These are phyloP conservation scores for Escovopsis weberi DNA, from an alignment of 2,329 filamentous ascomycete genomes.

Conservation along the genomic window DNA sequence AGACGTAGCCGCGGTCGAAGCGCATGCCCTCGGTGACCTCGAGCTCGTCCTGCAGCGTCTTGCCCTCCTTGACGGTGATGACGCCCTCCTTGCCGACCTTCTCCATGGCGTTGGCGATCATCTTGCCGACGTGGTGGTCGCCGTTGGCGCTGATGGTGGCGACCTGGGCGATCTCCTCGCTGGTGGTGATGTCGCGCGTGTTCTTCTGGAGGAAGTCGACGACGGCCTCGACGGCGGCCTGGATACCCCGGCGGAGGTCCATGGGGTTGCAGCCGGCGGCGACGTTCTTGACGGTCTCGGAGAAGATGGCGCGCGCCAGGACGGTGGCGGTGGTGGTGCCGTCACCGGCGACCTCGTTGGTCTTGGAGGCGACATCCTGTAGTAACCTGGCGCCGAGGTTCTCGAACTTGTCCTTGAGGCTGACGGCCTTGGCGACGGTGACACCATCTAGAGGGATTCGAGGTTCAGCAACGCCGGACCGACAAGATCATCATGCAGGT, in stretches of 20 bases:
- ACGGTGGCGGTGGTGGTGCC: constrained; percentile 97
- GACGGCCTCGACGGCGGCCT: constrained; percentile 88
- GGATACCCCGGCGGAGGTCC: constrained; percentile 93
- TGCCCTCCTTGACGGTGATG: constrained; percentile 99
- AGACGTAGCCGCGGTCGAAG: constrained; percentile 97
- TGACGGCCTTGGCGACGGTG: constrained; percentile 77
- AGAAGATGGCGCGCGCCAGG: constrained; percentile 95
- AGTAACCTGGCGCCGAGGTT: constrained; percentile 94
- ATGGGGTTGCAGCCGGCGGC: constrained; percentile 99
- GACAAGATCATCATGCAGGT: not conserved
- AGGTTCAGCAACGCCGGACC: not conserved
- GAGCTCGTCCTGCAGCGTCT: constrained; percentile 94
- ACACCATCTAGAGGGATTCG: constrained; percentile 53
- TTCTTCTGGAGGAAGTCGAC: constrained; percentile 89
- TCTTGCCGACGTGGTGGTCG: constrained; percentile 83
- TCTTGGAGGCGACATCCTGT: constrained; percentile 97
- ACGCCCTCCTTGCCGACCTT: constrained; percentile 99
- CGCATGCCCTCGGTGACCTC: constrained; percentile 99
- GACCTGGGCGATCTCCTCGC: constrained; percentile 92
- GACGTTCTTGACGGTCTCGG: constrained; percentile 99
- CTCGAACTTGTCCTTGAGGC: constrained; percentile 97
- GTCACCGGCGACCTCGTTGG: constrained; percentile 97
- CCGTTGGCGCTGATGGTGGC: constrained; percentile 98
- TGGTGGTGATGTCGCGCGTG: constrained; percentile 97
- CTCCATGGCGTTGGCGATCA: constrained; percentile 98